Conservation (phyloP, 2,329 filamentous ascomycete genomes). For the Zasmidium angulare region DNA sequence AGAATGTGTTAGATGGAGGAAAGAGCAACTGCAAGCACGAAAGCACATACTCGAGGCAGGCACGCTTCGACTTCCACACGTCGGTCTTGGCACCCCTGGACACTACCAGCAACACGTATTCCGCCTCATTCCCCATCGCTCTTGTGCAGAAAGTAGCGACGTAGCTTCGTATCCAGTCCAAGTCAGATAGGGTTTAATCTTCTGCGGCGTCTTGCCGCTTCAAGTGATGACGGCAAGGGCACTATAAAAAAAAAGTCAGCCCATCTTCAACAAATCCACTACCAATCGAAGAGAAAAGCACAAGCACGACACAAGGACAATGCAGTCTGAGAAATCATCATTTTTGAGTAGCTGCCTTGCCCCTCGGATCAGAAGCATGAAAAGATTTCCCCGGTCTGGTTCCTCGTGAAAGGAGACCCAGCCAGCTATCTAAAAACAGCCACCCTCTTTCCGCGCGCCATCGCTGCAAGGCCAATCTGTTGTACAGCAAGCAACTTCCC, state of each 20-base stretch:
- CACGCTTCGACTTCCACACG: constrained; percentile 4
- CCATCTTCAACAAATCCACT: not conserved
- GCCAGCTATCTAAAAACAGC: constrained; percentile 17
- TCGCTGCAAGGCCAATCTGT: constrained; percentile 19
- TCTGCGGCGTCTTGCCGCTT: too few species aligned
- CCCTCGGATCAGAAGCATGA: constrained; percentile 5
- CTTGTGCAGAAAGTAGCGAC: too few species aligned
- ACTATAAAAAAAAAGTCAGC: not conserved
- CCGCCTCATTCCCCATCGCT: too few species aligned
- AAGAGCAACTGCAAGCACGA: not conserved
- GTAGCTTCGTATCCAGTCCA: too few species aligned
- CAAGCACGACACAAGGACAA: not conserved
- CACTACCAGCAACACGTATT: not conserved
- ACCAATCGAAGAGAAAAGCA: not conserved
- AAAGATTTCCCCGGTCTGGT: constrained; percentile 2
- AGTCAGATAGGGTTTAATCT: too few species aligned
- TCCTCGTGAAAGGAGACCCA: constrained; percentile 16
- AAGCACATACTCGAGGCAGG: not conserved
- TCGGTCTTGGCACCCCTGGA: not conserved
- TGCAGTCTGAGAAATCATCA: constrained; percentile 1
- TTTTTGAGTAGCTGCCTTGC: constrained; percentile 8
- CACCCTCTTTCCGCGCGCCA: constrained; percentile 20
- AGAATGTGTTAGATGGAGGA: not conserved
- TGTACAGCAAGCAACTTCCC: constrained; percentile 21
- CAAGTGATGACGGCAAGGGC: not conserved